Evolutionary conservation across 179 eudicot genomes (phyloP).

Genomic region (Pouteria campechiana): DNA sequence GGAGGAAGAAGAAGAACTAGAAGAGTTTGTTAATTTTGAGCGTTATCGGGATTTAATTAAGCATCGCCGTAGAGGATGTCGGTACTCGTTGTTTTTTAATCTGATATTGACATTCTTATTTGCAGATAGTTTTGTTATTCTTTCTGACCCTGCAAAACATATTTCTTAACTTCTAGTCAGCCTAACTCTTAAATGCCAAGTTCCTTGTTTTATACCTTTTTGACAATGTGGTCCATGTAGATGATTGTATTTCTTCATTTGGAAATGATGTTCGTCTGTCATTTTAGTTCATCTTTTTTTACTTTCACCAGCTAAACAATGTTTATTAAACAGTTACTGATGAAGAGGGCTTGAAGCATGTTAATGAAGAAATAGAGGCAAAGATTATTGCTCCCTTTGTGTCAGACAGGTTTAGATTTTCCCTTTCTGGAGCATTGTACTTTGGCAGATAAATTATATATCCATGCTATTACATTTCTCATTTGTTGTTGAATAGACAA

Average conservation of each 20-base stretch:
- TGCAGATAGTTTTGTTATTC: conserved; percentile 2
- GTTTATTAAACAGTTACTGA: conserved; percentile 59
- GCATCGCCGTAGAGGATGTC: conserved; percentile 99
- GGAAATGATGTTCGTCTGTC: conserved; percentile 8
- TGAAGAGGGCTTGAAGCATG: conserved; percentile 90
- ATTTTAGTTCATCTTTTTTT: conserved; percentile 4
- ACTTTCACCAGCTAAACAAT: conserved; percentile 26
- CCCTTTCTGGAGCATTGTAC: not conserved
- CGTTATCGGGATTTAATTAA: conserved; percentile 99
- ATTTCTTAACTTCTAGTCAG: conserved; percentile 1
- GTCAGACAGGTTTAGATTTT: conserved; percentile 51
- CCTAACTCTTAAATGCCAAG: not conserved
- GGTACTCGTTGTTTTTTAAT: conserved; percentile 69
- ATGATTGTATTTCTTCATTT: conserved; percentile 9
- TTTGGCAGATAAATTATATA: too few species aligned
- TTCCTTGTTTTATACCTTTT: too few species aligned
- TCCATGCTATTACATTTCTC: too few species aligned
- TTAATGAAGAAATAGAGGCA: conserved; percentile 86
- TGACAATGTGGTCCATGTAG: not conserved
- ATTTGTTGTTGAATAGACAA: too few species aligned
- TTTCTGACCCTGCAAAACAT: too few species aligned
- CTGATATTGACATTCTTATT: conserved; percentile 24
- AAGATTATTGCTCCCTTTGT: conserved; percentile 56
- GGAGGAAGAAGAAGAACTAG: conserved; percentile 90
- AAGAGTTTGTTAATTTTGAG: conserved; percentile 99